These are phyloP conservation scores for Royoungia palumana DNA, from an alignment of 768 basidiomycete genomes.

Conservation along the genomic window DNA sequence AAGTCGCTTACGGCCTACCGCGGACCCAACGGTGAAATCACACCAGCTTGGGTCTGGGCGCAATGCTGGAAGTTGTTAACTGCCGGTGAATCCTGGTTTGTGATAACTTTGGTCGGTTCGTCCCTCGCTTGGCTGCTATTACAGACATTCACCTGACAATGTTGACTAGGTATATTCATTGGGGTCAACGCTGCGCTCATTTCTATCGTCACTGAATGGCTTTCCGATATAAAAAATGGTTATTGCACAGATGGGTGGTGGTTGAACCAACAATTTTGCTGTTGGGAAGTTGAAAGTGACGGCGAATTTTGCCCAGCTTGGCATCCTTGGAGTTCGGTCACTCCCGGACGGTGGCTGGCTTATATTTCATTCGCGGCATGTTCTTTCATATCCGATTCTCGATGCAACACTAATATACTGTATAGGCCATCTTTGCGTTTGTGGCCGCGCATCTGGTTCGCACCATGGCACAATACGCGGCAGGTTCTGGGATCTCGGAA, in stretches of 20 bases:
- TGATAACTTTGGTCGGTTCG: constrained; percentile 87
- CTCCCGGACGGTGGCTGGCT: constrained; percentile 72
- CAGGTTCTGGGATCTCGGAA: constrained; percentile 97
- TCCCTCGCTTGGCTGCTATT: constrained; percentile 11
- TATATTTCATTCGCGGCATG: constrained; percentile 90
- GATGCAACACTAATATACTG: constrained; percentile 3
- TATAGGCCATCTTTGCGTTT: constrained; percentile 76
- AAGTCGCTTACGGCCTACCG: constrained; percentile 41
- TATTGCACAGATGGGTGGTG: constrained; percentile 98
- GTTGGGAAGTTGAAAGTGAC: constrained; percentile 89
- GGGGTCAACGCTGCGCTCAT: constrained; percentile 94
- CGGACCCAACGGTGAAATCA: constrained; percentile 49
- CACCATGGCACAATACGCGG: constrained; percentile 89
- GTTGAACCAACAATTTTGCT: constrained; percentile 97
- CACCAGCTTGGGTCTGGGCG: constrained; percentile 57
- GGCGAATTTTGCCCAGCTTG: constrained; percentile 87
- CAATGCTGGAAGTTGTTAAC: constrained; percentile 57
- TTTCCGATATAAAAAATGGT: constrained; percentile 96
- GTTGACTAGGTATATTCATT: constrained; percentile 71
- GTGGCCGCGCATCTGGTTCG: constrained; percentile 86
- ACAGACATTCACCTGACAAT: constrained; percentile 2
- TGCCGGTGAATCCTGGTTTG: constrained; percentile 88
- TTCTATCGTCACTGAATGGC: constrained; percentile 94
- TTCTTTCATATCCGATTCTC: constrained; percentile 11
- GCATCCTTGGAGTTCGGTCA: constrained; percentile 81